Evolutionary conservation across 768 basidiomycete genomes (phyloP), one percentile per base, ranked within the genome.

Genomic region (Macrolepiota fuliginosa): DNA sequence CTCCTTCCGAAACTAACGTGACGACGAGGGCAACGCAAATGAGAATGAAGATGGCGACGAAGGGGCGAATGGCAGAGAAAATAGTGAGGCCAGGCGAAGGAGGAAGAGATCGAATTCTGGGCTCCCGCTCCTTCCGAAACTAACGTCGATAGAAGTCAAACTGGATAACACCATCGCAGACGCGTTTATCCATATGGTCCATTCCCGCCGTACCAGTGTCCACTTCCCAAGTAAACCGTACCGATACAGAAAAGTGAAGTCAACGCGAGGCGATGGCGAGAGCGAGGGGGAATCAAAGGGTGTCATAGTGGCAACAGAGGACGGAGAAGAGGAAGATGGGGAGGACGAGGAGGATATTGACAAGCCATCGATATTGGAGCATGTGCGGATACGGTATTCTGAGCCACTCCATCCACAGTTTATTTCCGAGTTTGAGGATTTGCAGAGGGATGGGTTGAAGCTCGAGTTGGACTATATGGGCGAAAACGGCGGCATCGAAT

Each of bases 141-240:
- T 79, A 45, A 73, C 70, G 60, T 72, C 68, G 54, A 71, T 79
- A 29, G 75, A 78, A 64, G 66, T 79, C 47, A 75, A 76, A 17
- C 69, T 79, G 45, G 74, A 73, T 57, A 67, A 71, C 17, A 63
- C 71, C 2, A 71, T 72, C 24, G 71, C 71, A 2, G 70, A 73
- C 22, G 63, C 72, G 9, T 76, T 79, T 52, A 68, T 75, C 25
- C 70, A 73, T 29, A 72, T 79, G 70, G 65, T 77, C 15, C 71
- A 77, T 62, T 75, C 74, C 29, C 70, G 77, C 22, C 53, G 60
- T 49, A 61, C 60, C 9, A 61, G 60, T 13, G 36, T 61, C 22
- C 60, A 61, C 49, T 55, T 61, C 29, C 59, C 59, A 27, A 54
- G 52, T 13, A 61, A 54, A 37, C 25, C 42, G n/a, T 49, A 61